Conservation (phyloP, 2,329 filamentous ascomycete species). For the Fusarium tricinctum region DNA sequence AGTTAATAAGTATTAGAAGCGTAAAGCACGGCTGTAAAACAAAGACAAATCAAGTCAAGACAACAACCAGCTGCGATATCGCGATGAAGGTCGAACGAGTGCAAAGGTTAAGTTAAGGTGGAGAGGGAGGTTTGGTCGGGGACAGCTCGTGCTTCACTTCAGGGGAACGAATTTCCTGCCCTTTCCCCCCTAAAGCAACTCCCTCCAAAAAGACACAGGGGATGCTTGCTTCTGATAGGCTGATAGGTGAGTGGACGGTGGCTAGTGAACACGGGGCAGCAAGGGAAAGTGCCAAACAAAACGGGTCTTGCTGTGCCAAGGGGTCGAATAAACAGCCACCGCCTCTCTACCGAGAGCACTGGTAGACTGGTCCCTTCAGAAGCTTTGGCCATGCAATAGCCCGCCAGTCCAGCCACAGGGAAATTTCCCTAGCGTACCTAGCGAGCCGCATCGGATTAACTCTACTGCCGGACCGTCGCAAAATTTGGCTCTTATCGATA, state of each 20-base stretch:
- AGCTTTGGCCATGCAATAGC: conserved; percentile 39
- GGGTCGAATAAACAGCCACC: conserved; percentile 36
- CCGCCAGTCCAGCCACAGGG: conserved; percentile 41
- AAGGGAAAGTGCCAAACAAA: conserved; percentile 47
- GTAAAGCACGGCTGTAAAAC: conserved; percentile 37
- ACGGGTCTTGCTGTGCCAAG: conserved; percentile 33
- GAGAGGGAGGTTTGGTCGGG: conserved; percentile 43
- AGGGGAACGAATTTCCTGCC: conserved; percentile 57
- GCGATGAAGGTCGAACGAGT: conserved; percentile 50
- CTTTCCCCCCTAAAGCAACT: conserved; percentile 48
- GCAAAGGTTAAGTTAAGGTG: conserved; percentile 46
- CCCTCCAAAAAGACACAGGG: conserved; percentile 25
- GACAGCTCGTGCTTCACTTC: conserved; percentile 52
- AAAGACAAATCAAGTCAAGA: conserved; percentile 38
- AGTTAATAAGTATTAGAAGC: conserved; percentile 19
- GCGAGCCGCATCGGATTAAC: conserved; percentile 52
- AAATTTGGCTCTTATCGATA: conserved; percentile 55
- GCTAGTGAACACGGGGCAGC: conserved; percentile 50
- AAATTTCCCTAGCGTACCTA: conserved; percentile 28
- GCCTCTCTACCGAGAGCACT: background rate
- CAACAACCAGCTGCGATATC: conserved; percentile 45
- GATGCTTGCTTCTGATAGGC: conserved; percentile 51
- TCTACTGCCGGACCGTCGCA: conserved; percentile 51
- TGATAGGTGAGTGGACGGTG: conserved; percentile 48
- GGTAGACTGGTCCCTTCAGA: conserved; percentile 38